phyloP scores from a whole-genome alignment of 164 flowering plant genomes.

The Piper betle region DNA sequence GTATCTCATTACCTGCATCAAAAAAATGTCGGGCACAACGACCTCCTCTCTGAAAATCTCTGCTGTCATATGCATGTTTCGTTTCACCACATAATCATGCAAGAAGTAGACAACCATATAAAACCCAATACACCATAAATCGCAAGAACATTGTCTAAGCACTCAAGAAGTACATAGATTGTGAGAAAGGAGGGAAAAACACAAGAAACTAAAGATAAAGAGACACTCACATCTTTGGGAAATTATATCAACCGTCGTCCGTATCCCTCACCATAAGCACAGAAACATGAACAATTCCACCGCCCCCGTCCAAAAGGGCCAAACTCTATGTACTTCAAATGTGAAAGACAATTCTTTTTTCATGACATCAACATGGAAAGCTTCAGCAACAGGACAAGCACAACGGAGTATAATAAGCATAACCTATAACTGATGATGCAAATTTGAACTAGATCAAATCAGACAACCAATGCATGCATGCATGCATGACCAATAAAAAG shows the following conservation, averaged over 20 bases:
- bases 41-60: slow-evolving; percentile 1
- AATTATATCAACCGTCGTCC: background rate
- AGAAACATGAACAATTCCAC: too few species aligned
- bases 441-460: too few species aligned
- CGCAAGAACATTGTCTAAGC: background rate
- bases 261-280: background rate
- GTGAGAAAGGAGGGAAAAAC: background rate
- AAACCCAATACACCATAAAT: background rate
- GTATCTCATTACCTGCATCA: slow-evolving; percentile 5
- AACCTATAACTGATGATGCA: too few species aligned
- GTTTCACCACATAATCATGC: slow-evolving; percentile 3
- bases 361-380: too few species aligned
- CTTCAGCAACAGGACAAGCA: too few species aligned
- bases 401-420: too few species aligned
- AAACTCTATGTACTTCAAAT: too few species aligned
- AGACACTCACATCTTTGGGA: background rate
- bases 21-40: background rate
- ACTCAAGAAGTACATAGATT: background rate
- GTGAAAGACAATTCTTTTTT: too few species aligned
- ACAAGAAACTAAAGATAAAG: background rate
- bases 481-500: too few species aligned
- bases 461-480: too few species aligned
- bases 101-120: background rate
- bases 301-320: too few species aligned
- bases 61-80: background rate